Conservation (phyloP, 768 basidiomycete genomes). For the Daedaleopsis nitida region DNA sequence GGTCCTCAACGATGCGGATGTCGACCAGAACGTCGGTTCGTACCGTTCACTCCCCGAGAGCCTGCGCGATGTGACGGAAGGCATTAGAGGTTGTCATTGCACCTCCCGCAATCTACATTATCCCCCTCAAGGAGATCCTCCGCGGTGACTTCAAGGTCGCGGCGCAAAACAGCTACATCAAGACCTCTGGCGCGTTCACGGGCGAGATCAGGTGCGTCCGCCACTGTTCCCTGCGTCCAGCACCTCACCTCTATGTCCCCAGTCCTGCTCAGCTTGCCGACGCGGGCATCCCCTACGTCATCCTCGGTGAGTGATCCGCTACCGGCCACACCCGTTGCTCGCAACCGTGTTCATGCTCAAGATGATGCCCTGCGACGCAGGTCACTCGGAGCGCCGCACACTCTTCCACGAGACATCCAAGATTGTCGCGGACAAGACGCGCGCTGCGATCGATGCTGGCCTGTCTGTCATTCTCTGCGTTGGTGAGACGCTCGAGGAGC, state of each 20-base stretch:
- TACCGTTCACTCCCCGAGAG: constrained; percentile 3
- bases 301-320: constrained; percentile 63
- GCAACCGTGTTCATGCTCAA: background rate
- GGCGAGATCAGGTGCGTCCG: constrained; percentile 88
- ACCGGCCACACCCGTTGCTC: background rate
- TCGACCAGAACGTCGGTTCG: constrained; percentile 79
- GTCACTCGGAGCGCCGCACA: constrained; percentile 96
- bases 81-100: constrained; percentile 88
- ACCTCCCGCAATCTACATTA: constrained; percentile 86
- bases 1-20: constrained; percentile 72
- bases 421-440: constrained; percentile 83
- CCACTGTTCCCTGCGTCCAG: constrained; percentile 38
- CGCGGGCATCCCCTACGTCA: constrained; percentile 86
- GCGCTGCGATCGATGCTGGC: constrained; percentile 72
- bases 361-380: constrained; percentile 35
- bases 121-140: constrained; percentile 64
- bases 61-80: constrained; percentile 6
- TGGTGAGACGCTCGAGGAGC: constrained; percentile 89
- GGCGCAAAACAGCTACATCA: constrained; percentile 91
- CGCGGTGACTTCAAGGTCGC: constrained; percentile 73
- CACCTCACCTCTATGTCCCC: constrained; percentile 35
- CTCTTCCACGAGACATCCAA: constrained; percentile 88
- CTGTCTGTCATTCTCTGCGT: constrained; percentile 94
- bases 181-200: constrained; percentile 84
- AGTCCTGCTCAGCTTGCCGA: constrained; percentile 70